Conservation (phyloP, 2,329 filamentous ascomycete genomes). For the Pseudogymnoascus sp. region DNA sequence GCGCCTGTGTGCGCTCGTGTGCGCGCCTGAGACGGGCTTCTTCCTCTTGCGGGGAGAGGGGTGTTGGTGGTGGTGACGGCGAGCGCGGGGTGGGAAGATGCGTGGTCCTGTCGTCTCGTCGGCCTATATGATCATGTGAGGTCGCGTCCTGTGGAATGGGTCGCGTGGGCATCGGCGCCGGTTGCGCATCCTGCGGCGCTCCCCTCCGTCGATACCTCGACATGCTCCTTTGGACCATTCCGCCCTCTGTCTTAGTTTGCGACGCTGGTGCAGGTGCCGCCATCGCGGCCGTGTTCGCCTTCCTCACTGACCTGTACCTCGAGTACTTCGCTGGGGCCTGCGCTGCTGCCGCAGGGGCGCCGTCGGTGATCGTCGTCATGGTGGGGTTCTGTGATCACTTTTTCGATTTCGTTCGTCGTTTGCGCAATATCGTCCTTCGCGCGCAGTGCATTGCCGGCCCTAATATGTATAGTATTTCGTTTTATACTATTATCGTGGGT, state of each 20-base stretch:
- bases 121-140: slow-evolving; percentile 9
- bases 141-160: slow-evolving; percentile 13
- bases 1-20: slow-evolving; percentile 7
- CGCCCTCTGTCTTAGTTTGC: slow-evolving; percentile 19
- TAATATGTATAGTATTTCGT: background rate
- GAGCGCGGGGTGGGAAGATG: slow-evolving; percentile 12
- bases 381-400: background rate
- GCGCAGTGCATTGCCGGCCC: background rate
- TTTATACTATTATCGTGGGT: background rate
- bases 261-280: slow-evolving; percentile 19
- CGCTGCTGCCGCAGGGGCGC: background rate
- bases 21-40: slow-evolving; percentile 11
- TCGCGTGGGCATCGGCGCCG: background rate
- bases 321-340: slow-evolving; percentile 38
- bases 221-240: slow-evolving; percentile 28
- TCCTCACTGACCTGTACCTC: slow-evolving; percentile 49
- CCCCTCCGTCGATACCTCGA: slow-evolving; percentile 29
- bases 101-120: background rate
- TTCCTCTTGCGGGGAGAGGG: slow-evolving; percentile 10
- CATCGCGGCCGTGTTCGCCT: slow-evolving; percentile 24
- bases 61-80: slow-evolving; percentile 10
- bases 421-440: background rate
- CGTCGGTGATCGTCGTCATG: slow-evolving; percentile 9
- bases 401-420: background rate
- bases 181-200: slow-evolving; percentile 9